Base-by-base conservation (phyloP, 495 filamentous ascomycete genomes). In the Podospora sp. region DNA sequence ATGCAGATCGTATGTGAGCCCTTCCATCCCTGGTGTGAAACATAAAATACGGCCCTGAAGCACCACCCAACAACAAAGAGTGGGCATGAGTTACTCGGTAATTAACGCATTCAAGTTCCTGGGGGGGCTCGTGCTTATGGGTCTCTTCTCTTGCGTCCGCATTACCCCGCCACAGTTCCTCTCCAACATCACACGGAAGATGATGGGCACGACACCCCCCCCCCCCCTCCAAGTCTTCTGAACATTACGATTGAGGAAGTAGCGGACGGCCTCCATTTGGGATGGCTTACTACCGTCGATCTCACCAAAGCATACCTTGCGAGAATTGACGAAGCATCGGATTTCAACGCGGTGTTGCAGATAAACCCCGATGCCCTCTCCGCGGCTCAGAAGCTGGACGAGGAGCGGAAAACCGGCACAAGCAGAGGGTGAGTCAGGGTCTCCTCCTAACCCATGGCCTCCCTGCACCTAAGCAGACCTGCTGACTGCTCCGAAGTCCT, bases 241-340 rank as follows among this genome's bases (percentile, higher is more conserved):
- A 35, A 62, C 22, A 35, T 49, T 14, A 63, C 61, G 3, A 63
- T 63, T 20, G 49, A 63, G 25, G 46, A 63, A 7, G 61, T 40
- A 1, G 61, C 46, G 9, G 5, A 63, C 18, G 61, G 61, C 16
- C 61, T 63, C 61, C 40, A 52, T 7, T 53, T 46, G 36, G 61
- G 61, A 20, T 22, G 3, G 1, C 50, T 63, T 40, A 63, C 61
- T 3, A 27, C 61, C 16, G 5, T 63, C 61, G 40, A 52, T 14
- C 46, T 63, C 14, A 63, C 61, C 1, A 63, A 53, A 16, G 62
- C 62, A 7, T 65, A 57, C 20, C 52, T 65, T 50, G 62, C 62
- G 8, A 57, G 62, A 16, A 65, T 65, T 6, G 51, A 46, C 2
- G 62, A 65, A 49, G 52, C 26, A 2, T 51, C 40, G 25, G 50